A percentile compares a stretch with the other conserved stretches of the same genome.
Evolutionary conservation across 2,329 filamentous ascomycete species (phyloP).

Genomic region (Alternaria dauci): DNA sequence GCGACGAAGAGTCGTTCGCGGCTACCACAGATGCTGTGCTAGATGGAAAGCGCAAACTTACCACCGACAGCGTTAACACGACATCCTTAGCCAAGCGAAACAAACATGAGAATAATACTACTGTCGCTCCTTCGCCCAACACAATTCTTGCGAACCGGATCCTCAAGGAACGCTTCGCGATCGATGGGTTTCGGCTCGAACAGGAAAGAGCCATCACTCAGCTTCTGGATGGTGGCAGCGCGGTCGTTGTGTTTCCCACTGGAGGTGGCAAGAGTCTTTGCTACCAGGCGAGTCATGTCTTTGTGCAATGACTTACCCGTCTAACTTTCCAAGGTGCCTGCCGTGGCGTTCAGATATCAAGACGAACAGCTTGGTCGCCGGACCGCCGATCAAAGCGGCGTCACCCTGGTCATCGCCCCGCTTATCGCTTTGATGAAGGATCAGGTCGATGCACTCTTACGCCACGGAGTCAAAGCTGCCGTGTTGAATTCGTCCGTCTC

Average conservation of each 20-base stretch:
- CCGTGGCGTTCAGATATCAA: slow-evolving; percentile 54
- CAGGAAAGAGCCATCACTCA: slow-evolving; percentile 57
- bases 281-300: slow-evolving; percentile 74
- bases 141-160: slow-evolving; percentile 45
- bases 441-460: slow-evolving; percentile 82
- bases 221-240: slow-evolving; percentile 55
- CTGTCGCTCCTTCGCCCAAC: slow-evolving; percentile 8
- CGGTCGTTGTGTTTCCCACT: slow-evolving; percentile 74
- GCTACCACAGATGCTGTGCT: slow-evolving; percentile 2
- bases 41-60: slow-evolving; percentile 16
- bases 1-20: slow-evolving; percentile 15
- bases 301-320: background rate
- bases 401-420: slow-evolving; percentile 91
- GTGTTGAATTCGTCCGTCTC: slow-evolving; percentile 73
- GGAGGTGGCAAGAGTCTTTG: slow-evolving; percentile 95
- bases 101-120: background rate
- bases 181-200: slow-evolving; percentile 55
- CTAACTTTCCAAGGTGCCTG: slow-evolving; percentile 44
- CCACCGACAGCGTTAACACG: background rate
- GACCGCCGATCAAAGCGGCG: slow-evolving; percentile 72
- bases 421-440: slow-evolving; percentile 96
- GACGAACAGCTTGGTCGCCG: slow-evolving; percentile 40
- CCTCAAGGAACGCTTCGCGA: slow-evolving; percentile 53
- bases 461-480: slow-evolving; percentile 76
- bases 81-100: slow-evolving; percentile 3